Evolutionary conservation across 2,329 filamentous ascomycete genomes (phyloP), one percentile per base, ranked within the genome.

Genomic region (Amesomyces nigricolor): DNA sequence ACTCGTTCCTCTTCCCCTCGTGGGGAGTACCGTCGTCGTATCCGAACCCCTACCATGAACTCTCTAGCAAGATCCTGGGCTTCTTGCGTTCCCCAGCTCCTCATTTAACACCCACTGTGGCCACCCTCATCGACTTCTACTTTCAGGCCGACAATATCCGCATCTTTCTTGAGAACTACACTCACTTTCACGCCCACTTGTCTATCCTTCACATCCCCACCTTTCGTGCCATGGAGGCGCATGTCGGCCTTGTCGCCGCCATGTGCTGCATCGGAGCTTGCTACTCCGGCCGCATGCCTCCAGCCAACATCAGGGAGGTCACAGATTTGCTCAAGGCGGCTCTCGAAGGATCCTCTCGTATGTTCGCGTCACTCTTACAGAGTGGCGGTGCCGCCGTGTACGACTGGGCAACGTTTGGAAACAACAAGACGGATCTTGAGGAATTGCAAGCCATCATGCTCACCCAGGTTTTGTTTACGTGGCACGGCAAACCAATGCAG

Each of bases 241-340:
- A 86, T 67, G 82, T 84, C 58, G 83, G 85, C 61, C 76, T 90
- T 58, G 73, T 88, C 48, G 77, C 87, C 57, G 78, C 79, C 58
- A 87, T 91, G 76, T 83, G 87, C 64, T 88, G 84, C 67, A 77
- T 88, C 63, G 87, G 87, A 38, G 86, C 87, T 40, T 87, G 88
- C 55, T 91, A 90, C 70, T 88, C 87, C 50, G 78, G 86, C 52
- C 77, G 77, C 58, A 72, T 87, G 58, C 73, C 75, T 29, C 70
- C 83, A 44, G 72, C 76, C 58, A 77, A 87, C 61, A 83, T 87
- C 60, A 82, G 86, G 59, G 80, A 83, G 66, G 76, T 89, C 69
- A 87, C 87, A 77, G 80, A 86, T 56, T 75, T 81, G 50, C 74
- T 85, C 35, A 81, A 81, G 60, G 67, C 75, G 19, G 80, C 80